phyloP scores from a whole-genome alignment of 1,284 basidiomycete genomes.

The Volvariella surrecta region DNA sequence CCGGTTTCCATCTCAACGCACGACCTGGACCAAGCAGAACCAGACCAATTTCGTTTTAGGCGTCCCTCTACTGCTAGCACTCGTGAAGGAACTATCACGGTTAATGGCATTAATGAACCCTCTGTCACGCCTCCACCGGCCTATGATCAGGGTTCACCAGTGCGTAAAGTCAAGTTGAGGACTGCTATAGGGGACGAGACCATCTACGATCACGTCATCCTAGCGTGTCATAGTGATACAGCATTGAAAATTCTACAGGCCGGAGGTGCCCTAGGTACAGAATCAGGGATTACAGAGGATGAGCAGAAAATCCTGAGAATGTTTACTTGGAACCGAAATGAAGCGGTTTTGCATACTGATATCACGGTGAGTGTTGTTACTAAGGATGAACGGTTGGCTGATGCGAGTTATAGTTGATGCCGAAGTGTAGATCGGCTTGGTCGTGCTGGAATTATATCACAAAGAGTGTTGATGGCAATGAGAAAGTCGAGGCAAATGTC shows the following conservation, averaged over 20 bases:
- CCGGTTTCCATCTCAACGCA: no score
- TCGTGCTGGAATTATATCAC: conserved; percentile 75
- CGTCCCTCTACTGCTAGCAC: no score
- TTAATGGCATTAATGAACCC: no score
- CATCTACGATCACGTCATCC: conserved; percentile 67
- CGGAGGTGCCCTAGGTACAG: conserved; percentile 27
- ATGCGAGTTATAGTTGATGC: conserved; percentile 49
- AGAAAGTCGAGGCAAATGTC: conserved; percentile 37
- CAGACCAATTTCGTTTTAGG: no score
- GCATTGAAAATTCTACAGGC: conserved; percentile 49
- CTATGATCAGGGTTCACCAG: neutral
- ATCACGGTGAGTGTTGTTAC: conserved; percentile 26
- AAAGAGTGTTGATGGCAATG: conserved; percentile 28
- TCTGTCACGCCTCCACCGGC: no score
- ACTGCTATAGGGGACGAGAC: conserved; percentile 33
- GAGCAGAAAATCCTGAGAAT: conserved; percentile 51
- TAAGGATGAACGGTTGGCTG: neutral
- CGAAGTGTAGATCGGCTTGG: conserved; percentile 50
- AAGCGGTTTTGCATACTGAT: conserved; percentile 67
- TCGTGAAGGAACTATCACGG: no score
- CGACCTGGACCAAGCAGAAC: neutral
- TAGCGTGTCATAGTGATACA: conserved; percentile 73
- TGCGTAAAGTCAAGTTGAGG: conserved; percentile 29
- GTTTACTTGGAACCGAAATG: conserved; percentile 66
- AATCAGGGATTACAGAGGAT: conserved; percentile 27